Conservation (phyloP, 495 filamentous ascomycete species). For the Jackrogersella multiformis region DNA sequence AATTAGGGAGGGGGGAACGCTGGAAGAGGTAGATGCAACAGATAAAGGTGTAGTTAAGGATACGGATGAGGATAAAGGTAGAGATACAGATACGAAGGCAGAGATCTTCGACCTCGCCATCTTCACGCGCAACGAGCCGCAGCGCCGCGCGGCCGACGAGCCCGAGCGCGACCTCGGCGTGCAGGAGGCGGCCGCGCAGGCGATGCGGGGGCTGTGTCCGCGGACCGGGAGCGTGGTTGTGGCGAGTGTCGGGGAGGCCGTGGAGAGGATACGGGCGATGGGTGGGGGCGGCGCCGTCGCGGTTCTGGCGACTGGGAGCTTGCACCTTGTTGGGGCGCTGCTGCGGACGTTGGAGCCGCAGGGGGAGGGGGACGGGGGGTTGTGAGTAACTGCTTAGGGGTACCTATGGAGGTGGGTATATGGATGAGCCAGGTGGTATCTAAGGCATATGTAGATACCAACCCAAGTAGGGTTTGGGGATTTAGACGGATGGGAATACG, state of each 20-base stretch:
- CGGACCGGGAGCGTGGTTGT: conserved; percentile 32
- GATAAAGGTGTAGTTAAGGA: no score
- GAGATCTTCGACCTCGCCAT: conserved; percentile 49
- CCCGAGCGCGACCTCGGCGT: conserved; percentile 46
- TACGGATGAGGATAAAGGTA: no score
- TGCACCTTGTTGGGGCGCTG: conserved; percentile 86
- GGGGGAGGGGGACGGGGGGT: conserved; percentile 28
- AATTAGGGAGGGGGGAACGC: conserved; percentile 26
- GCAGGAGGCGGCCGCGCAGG: conserved; percentile 45
- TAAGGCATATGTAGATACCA: no score
- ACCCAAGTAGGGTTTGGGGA: no score
- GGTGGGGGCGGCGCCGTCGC: conserved; percentile 26
- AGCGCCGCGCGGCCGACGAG: conserved; percentile 22
- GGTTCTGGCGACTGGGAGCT: conserved; percentile 79
- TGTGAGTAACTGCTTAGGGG: no score
- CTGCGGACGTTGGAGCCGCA: conserved; percentile 75
- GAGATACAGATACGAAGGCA: no score
- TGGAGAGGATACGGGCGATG: conserved; percentile 38
- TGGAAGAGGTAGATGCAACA: no score
- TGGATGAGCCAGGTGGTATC: no score
- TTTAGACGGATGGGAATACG: not conserved
- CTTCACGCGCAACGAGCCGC: conserved; percentile 56
- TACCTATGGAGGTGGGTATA: no score
- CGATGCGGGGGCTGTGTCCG: conserved; percentile 30
- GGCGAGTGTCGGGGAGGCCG: conserved; percentile 44